These are phyloP conservation scores for Nakataea oryzae DNA, from an alignment of 2,329 filamentous ascomycete genomes.

Conservation along the genomic window DNA sequence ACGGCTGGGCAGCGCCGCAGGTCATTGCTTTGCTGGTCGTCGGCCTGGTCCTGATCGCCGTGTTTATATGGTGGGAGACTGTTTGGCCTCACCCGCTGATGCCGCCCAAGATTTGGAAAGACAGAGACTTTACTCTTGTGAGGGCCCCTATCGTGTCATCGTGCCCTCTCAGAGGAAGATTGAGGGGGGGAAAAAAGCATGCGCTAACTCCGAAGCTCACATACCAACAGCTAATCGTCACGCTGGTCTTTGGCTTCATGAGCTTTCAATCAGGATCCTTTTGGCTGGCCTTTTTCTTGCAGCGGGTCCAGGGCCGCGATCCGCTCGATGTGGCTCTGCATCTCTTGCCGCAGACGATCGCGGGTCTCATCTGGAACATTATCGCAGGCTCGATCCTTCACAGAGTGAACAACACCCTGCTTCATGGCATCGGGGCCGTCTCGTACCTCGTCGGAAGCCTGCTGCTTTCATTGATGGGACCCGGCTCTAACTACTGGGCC, in stretches of 20 bases:
- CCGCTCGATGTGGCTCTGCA: slow-evolving; percentile 51
- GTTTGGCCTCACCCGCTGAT: slow-evolving; percentile 37
- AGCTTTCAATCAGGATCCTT: slow-evolving; percentile 50
- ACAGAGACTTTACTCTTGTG: slow-evolving; percentile 54
- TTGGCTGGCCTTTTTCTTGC: slow-evolving; percentile 56
- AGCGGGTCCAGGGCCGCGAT: slow-evolving; percentile 39
- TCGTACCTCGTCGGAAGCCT: slow-evolving; percentile 30
- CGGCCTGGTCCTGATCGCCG: slow-evolving; percentile 42
- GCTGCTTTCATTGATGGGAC: slow-evolving; percentile 45
- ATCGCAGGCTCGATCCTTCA: slow-evolving; percentile 53
- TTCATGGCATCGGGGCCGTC: slow-evolving; percentile 37
- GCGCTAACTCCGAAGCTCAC: background rate
- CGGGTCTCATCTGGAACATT: slow-evolving; percentile 52
- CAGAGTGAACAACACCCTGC: slow-evolving; percentile 50
- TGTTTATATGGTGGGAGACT: slow-evolving; percentile 54
- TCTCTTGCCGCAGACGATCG: slow-evolving; percentile 54
- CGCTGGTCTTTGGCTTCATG: slow-evolving; percentile 50
- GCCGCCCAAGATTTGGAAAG: slow-evolving; percentile 45
- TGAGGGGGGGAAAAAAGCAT: background rate
- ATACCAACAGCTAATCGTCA: slow-evolving; percentile 35
- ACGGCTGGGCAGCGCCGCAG: slow-evolving; percentile 53
- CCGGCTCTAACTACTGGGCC: slow-evolving; percentile 51
- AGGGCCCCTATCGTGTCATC: slow-evolving; percentile 9
- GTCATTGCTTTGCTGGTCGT: slow-evolving; percentile 53
- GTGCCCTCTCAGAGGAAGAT: background rate